Evolutionary conservation across 441 rosid species (phyloP).

Genomic region (Geranium incanum): DNA sequence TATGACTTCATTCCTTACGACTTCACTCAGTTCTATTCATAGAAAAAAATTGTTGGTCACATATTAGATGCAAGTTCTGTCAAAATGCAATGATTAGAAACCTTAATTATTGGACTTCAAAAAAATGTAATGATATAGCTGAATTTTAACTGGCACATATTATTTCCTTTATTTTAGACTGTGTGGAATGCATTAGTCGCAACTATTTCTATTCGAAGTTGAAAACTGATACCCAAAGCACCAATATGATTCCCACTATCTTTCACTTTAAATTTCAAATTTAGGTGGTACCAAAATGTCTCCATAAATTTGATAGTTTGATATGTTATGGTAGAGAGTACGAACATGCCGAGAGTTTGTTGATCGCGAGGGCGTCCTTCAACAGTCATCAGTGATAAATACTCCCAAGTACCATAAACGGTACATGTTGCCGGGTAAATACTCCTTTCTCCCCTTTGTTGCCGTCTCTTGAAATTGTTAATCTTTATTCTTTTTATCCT

Average conservation of each 20-base stretch:
- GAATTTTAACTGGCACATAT: background rate
- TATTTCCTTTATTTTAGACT: background rate
- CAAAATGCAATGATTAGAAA: background rate
- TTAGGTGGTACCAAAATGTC: background rate
- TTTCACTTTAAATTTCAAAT: background rate
- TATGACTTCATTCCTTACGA: background rate
- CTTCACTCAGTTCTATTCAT: background rate
- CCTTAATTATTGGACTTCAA: background rate
- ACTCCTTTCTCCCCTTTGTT: background rate
- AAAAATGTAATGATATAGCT: background rate
- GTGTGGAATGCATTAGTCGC: background rate
- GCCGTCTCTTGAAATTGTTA: background rate
- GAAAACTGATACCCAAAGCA: background rate
- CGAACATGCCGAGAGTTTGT: conserved; percentile 76
- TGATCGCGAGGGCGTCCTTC: conserved; percentile 74
- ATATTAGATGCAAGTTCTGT: background rate
- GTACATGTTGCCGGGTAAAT: conserved; percentile 74
- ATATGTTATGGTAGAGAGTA: conserved; percentile 51
- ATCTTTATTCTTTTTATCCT: background rate
- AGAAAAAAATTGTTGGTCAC: background rate
- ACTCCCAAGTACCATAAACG: conserved; percentile 84
- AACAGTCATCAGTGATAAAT: conserved; percentile 66
- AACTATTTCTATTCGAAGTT: background rate
- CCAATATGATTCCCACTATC: background rate
- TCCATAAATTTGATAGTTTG: conserved; percentile 4